A percentile compares a stretch with the other conserved stretches of the same genome.
Evolutionary conservation across 2,329 filamentous ascomycete species (phyloP).

Genomic region (Metarhizium robertsii): DNA sequence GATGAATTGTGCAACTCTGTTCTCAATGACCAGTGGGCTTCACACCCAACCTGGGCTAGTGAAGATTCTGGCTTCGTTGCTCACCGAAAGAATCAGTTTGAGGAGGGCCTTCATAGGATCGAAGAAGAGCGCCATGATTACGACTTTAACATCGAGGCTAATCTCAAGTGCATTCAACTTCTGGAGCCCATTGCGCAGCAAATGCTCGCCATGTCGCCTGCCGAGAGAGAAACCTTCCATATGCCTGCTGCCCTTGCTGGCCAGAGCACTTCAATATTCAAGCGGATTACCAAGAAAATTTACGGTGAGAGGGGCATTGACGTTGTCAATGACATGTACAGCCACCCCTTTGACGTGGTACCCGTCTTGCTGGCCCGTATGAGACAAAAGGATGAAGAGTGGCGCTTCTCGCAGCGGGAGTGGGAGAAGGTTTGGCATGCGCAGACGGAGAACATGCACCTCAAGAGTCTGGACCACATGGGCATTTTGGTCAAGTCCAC

Average conservation of each 20-base stretch:
- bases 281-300: slow-evolving; percentile 94
- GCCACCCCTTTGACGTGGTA: slow-evolving; percentile 74
- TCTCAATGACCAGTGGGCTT: slow-evolving; percentile 96
- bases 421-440: slow-evolving; percentile 99
- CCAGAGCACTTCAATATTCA: slow-evolving; percentile 93
- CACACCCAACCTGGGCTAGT: slow-evolving; percentile 96
- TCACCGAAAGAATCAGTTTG: slow-evolving; percentile 90
- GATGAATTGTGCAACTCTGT: slow-evolving; percentile 92
- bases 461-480: slow-evolving; percentile 95
- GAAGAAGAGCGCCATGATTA: slow-evolving; percentile 98
- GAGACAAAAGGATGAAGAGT: slow-evolving; percentile 95
- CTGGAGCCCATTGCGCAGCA: slow-evolving; percentile 90
- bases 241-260: slow-evolving; percentile 80
- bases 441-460: slow-evolving; percentile 89
- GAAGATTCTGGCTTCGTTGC: slow-evolving; percentile 97
- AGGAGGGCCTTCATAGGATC: slow-evolving; percentile 89
- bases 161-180: slow-evolving; percentile 88
- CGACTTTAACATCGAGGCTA: slow-evolving; percentile 95
- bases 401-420: slow-evolving; percentile 92
- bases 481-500: slow-evolving; percentile 78
- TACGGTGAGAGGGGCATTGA: slow-evolving; percentile 83
- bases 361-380: slow-evolving; percentile 80
- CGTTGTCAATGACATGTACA: slow-evolving; percentile 81
- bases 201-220: slow-evolving; percentile 67
- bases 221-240: slow-evolving; percentile 64